These are phyloP conservation scores for Rhizoclosmatium globosum DNA, from an alignment of 192 early-diverging fungal genomes.

Conservation along the genomic window DNA sequence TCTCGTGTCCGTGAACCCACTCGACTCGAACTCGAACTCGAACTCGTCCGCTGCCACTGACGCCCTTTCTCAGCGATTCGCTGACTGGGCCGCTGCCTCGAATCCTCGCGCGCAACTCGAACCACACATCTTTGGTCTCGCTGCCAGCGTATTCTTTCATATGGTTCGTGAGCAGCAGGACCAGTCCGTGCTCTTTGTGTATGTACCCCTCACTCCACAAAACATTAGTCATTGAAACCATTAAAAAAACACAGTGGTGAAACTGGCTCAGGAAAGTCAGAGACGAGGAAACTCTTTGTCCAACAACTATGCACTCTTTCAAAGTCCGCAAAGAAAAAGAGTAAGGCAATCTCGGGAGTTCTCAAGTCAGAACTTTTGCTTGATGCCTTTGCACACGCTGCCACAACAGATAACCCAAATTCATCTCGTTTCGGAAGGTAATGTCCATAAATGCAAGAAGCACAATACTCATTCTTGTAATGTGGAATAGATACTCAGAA, in stretches of 20 bases:
- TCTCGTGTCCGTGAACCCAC: constrained; percentile 84
- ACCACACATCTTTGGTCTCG: constrained; percentile 88
- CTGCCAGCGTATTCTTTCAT: constrained; percentile 82
- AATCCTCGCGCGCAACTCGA: background rate
- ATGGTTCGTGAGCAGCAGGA: constrained; percentile 91
- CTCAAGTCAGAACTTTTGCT: constrained; percentile 74
- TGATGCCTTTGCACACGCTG: constrained; percentile 80
- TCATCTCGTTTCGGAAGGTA: constrained; percentile 72
- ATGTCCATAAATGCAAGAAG: no score
- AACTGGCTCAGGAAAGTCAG: constrained; percentile 87
- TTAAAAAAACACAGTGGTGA: constrained; percentile 71
- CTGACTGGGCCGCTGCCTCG: background rate
- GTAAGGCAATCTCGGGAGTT: constrained; percentile 76
- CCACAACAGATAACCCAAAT: constrained; percentile 67
- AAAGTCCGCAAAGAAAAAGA: constrained; percentile 80
- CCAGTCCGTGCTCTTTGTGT: constrained; percentile 92
- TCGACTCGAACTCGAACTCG: constrained; percentile 14
- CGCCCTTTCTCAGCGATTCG: background rate
- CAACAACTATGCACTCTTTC: constrained; percentile 78
- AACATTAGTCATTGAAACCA: background rate
- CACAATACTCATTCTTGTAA: no score
- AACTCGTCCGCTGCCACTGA: background rate
- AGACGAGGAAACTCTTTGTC: constrained; percentile 72
- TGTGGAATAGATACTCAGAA: constrained; percentile 73
- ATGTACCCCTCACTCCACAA: constrained; percentile 44